Percentiles rank a stretch among this genome's conserved stretches.
Conservation (phyloP, 163 green algal species). For the Prototheca wickerhamii region DNA sequence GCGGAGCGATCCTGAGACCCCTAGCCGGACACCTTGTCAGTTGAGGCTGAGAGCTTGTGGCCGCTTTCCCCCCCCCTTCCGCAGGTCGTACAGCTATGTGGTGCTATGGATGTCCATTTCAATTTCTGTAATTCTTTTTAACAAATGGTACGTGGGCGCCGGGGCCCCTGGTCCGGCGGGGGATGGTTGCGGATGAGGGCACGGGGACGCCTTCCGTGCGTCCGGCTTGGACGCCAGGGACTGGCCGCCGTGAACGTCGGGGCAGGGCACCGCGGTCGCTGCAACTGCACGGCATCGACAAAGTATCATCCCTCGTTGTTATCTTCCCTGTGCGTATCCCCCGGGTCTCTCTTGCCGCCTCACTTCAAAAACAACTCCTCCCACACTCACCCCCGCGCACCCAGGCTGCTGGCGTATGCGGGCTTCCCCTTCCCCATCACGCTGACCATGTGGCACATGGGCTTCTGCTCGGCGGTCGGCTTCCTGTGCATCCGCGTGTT, state of each 20-base stretch:
- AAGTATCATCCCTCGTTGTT: too few species aligned
- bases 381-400: not conserved
- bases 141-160: slow-evolving; percentile 46
- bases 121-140: slow-evolving; percentile 68
- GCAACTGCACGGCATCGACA: too few species aligned
- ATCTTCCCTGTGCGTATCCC: not conserved
- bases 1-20: not conserved
- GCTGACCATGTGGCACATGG: slow-evolving; percentile 59
- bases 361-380: too few species aligned
- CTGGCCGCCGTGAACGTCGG: too few species aligned
- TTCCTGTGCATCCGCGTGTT: slow-evolving; percentile 34
- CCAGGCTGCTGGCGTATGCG: slow-evolving; percentile 1
- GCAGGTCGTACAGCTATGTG: slow-evolving; percentile 36
- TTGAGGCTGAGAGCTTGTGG: not conserved
- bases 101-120: slow-evolving; percentile 64
- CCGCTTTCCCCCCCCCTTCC: not conserved
- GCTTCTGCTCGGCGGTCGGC: slow-evolving; percentile 46
- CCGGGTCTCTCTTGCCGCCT: not conserved
- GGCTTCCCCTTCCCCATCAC: slow-evolving; percentile 54
- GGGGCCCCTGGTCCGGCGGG: too few species aligned
- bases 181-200: too few species aligned
- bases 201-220: too few species aligned
- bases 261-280: too few species aligned
- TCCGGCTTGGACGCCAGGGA: too few species aligned
- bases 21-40: not conserved